These are phyloP conservation scores for carrot (Daucus carota) DNA, from an alignment of 129 eudicot genomes.

Conservation along the genomic window DH1_v3.0 NC_030385.2:9172501-9173000, in stretches of 20 bases:
- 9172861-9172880: not conserved
- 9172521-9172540: slow-evolving; percentile 70
- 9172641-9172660: slow-evolving; percentile 89
- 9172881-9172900: not conserved
- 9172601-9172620: slow-evolving; percentile 91
- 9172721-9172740: not conserved
- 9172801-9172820: not conserved
- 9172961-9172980: too few species aligned
- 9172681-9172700: slow-evolving; percentile 94
- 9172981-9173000: too few species aligned
- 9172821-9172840: not conserved
- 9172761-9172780: not conserved
- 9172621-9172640: slow-evolving; percentile 81
- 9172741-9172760: not conserved
- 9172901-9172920: not conserved
- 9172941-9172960: not conserved
- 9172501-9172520: slow-evolving; percentile 63
- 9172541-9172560: slow-evolving; percentile 59
- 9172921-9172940: not conserved
- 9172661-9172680: slow-evolving; percentile 88
- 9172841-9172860: not conserved
- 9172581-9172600: slow-evolving; percentile 68
- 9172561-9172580: slow-evolving; percentile 29
- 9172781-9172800: not conserved
- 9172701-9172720: slow-evolving; percentile 98